Evolutionary conservation across 768 basidiomycete genomes (phyloP).

Genomic region (Rhizopogon salebrosus): DNA sequence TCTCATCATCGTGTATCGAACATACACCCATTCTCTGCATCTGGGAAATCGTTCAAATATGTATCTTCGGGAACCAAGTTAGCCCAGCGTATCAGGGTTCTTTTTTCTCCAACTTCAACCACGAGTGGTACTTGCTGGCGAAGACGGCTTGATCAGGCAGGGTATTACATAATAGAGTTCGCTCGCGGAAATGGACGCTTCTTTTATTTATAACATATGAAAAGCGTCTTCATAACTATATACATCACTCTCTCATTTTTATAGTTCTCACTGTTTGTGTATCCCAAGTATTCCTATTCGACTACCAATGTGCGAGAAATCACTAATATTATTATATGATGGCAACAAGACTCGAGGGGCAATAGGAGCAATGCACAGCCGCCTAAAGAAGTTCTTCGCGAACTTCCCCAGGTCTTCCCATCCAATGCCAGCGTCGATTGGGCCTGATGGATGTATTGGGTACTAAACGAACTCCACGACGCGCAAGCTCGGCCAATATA

Average conservation of each 20-base stretch:
- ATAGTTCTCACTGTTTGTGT: neutral
- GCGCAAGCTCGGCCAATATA: conserved; percentile 74
- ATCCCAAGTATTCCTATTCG: neutral
- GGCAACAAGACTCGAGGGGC: neutral
- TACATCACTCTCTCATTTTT: neutral
- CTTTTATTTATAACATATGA: conserved; percentile 8
- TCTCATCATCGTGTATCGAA: conserved; percentile 5
- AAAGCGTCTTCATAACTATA: neutral
- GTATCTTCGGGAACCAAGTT: conserved; percentile 3
- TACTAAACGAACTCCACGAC: conserved; percentile 58
- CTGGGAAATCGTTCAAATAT: neutral
- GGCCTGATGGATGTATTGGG: conserved; percentile 71
- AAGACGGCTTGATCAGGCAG: conserved; percentile 7
- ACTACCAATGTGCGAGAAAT: no score
- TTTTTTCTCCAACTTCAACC: conserved; percentile 1
- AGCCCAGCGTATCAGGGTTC: conserved; percentile 5
- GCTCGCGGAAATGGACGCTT: conserved; percentile 5
- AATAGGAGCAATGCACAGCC: no score
- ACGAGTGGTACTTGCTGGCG: conserved; percentile 1
- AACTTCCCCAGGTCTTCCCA: conserved; percentile 72
- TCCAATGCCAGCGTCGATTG: conserved; percentile 75
- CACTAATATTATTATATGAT: neutral
- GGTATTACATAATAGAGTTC: conserved; percentile 12
- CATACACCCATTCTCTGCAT: conserved; percentile 3
- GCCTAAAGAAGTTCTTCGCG: conserved; percentile 37